These are phyloP conservation scores for Vicia faba DNA, from an alignment of 306 rosid species.

Conservation along the genomic window DNA sequence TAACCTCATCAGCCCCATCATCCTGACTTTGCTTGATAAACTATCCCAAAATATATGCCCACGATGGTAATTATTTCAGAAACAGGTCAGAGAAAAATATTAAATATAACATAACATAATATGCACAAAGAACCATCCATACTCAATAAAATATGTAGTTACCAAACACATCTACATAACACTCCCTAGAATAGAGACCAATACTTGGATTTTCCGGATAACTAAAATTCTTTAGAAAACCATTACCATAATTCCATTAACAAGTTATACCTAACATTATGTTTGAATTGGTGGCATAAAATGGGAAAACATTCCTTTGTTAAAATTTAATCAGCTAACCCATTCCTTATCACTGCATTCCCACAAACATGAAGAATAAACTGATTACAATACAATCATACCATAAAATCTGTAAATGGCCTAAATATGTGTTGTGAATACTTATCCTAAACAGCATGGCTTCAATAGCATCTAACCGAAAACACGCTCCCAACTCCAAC, in stretches of 20 bases:
- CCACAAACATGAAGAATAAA: neutral
- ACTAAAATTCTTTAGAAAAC: neutral
- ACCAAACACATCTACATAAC: neutral
- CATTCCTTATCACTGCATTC: neutral
- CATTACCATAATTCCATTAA: neutral
- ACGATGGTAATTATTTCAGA: slow-evolving; percentile 27
- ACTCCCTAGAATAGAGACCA: neutral
- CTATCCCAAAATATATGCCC: slow-evolving; percentile 45
- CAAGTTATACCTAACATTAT: neutral
- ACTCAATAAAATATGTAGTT: neutral
- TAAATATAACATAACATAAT: neutral
- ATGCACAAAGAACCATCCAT: slow-evolving; percentile 23
- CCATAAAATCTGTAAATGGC: neutral
- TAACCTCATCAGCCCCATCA: slow-evolving; percentile 76
- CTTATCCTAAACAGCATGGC: neutral
- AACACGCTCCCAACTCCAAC: neutral
- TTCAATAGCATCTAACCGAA: neutral
- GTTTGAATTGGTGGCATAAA: neutral
- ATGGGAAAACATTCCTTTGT: neutral
- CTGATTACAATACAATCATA: neutral
- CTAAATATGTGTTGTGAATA: neutral
- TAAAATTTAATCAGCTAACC: neutral
- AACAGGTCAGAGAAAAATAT: slow-evolving; percentile 7
- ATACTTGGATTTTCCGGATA: neutral
- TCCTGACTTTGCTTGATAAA: slow-evolving; percentile 93